Percentiles rank a stretch among this genome's conserved stretches.
These are phyloP conservation scores for Plasmodium relictum DNA, from an alignment of 169 alveolate genomes.

Conservation along the genomic window DNA sequence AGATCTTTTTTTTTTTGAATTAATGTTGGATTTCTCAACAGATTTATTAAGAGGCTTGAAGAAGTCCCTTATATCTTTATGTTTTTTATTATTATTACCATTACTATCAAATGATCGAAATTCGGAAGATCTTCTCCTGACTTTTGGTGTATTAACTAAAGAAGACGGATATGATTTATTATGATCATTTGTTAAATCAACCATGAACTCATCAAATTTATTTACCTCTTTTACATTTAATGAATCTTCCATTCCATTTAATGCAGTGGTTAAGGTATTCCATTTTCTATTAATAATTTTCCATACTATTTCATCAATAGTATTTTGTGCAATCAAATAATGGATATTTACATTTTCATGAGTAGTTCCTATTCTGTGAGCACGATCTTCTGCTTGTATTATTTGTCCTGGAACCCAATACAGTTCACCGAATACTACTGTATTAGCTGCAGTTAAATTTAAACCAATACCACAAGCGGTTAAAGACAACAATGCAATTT, in stretches of 20 bases:
- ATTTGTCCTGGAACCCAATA: constrained; percentile 98
- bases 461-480: constrained; percentile 97
- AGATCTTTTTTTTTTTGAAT: constrained; percentile 23
- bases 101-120: constrained; percentile 1
- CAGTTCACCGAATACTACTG: constrained; percentile 98
- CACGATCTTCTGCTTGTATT: constrained; percentile 98
- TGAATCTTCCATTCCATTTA: constrained; percentile 81
- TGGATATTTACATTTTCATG: constrained; percentile 87
- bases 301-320: constrained; percentile 90
- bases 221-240: constrained; percentile 69
- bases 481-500: constrained; percentile 94
- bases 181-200: constrained; percentile 53
- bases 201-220: constrained; percentile 60
- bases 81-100: constrained; percentile 9
- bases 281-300: constrained; percentile 85
- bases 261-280: constrained; percentile 87
- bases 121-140: constrained; percentile 47
- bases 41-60: constrained; percentile 23
- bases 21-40: constrained; percentile 26
- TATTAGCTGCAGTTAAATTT: constrained; percentile 96
- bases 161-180: constrained; percentile 74
- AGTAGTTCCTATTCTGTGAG: constrained; percentile 96
- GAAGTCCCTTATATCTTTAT: constrained; percentile 60
- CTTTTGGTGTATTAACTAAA: constrained; percentile 45
- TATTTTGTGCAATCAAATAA: constrained; percentile 90